Conservation (phyloP, 371 early-diverging fungal genomes). For the Mucor velutinosus region DNA sequence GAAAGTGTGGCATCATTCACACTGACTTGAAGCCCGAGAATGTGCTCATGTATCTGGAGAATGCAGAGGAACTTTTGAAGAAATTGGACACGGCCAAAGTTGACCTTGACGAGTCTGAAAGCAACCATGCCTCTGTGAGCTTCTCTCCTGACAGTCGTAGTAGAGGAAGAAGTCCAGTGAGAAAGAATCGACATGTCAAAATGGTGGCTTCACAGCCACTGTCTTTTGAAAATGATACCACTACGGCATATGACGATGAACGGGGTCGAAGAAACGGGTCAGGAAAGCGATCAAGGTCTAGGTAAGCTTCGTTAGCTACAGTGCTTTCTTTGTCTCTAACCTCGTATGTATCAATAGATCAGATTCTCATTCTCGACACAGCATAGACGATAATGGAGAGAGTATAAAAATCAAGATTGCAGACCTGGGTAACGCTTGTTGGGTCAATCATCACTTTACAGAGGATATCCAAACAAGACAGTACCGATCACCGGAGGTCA, state of each 20-base stretch:
- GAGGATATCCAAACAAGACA: constrained; percentile 98
- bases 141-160: constrained; percentile 13
- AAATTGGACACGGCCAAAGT: constrained; percentile 5
- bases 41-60: constrained; percentile 87
- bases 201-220: constrained; percentile 45
- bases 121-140: not conserved
- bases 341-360: not conserved
- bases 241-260: not conserved
- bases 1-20: constrained; percentile 95
- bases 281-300: constrained; percentile 19
- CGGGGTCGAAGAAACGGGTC: constrained; percentile 14
- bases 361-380: constrained; percentile 1
- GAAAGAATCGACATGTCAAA: constrained; percentile 30
- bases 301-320: not conserved
- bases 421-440: constrained; percentile 98
- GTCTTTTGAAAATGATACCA: constrained; percentile 15
- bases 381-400: constrained; percentile 16
- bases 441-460: constrained; percentile 93
- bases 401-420: constrained; percentile 89
- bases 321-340: not conserved
- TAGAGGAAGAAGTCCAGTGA: constrained; percentile 37
- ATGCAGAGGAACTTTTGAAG: constrained; percentile 72
- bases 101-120: not conserved
- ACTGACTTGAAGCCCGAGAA: constrained; percentile 99
- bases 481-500: constrained; percentile 98